phyloP scores from a whole-genome alignment of 2,329 filamentous ascomycete species.

The Ambrosiella xylebori region DNA sequence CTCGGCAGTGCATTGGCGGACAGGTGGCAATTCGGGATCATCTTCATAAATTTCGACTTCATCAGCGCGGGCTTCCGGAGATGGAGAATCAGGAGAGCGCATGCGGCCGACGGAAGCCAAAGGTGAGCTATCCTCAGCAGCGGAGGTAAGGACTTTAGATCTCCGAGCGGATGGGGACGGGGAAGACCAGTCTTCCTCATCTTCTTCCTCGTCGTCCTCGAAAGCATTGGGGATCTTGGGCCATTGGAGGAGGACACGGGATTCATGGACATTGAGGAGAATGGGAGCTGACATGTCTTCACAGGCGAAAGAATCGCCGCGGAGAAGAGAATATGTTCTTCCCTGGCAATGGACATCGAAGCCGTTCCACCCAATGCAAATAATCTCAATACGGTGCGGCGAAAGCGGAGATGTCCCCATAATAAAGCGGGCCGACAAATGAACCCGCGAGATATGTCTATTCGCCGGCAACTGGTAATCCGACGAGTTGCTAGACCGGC shows the following conservation, averaged over 20 bases:
- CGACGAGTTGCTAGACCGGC: slow-evolving; percentile 86
- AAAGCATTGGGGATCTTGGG: slow-evolving; percentile 33
- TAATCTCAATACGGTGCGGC: slow-evolving; percentile 65
- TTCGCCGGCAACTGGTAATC: slow-evolving; percentile 87
- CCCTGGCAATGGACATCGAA: slow-evolving; percentile 84
- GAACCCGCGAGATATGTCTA: slow-evolving; percentile 80
- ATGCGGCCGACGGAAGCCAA: background rate
- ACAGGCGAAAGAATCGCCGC: slow-evolving; percentile 78
- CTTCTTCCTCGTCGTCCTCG: slow-evolving; percentile 2
- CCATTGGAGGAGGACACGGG: slow-evolving; percentile 79
- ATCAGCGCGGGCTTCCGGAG: slow-evolving; percentile 25
- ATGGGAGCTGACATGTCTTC: slow-evolving; percentile 78
- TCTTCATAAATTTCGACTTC: slow-evolving; percentile 57
- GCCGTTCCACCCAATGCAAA: slow-evolving; percentile 92
- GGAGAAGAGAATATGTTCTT: slow-evolving; percentile 66
- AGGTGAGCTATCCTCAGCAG: background rate
- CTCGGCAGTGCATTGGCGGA: slow-evolving; percentile 7
- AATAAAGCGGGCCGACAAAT: slow-evolving; percentile 76
- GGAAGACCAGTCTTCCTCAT: slow-evolving; percentile 38
- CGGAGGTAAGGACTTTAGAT: background rate
- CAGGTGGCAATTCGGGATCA: slow-evolving; percentile 29
- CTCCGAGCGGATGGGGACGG: slow-evolving; percentile 18
- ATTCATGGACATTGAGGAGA: slow-evolving; percentile 88
- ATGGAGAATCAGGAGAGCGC: slow-evolving; percentile 10
- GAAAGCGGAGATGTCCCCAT: slow-evolving; percentile 47